Evolutionary conservation across 352 stramenopile genomes (phyloP), one percentile per base, ranked within the genome.

Genomic region (Globisporangium perplexum): DNA sequence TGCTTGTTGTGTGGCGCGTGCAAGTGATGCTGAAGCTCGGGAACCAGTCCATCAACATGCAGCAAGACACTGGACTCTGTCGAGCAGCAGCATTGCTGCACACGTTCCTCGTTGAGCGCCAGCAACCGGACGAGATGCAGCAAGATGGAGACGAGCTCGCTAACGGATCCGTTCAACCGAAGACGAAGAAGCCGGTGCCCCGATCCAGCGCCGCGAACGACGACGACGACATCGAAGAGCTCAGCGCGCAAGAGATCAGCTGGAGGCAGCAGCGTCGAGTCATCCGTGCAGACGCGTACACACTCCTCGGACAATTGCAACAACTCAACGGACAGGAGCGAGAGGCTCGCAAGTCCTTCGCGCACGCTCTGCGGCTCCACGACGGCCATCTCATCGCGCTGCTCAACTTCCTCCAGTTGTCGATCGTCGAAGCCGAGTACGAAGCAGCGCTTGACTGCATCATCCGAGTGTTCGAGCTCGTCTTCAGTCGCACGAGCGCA

Each of bases 401-500:
- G 28, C 59, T 84, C 24, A 84, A 84, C 44, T 70, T 62, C n/a
- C 52, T 80, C 2, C 70, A 81, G 57, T 47, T 80, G 14, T 65
- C 62, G 18, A 57, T 80, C 10, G 60, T 68, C 1, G 33, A 52
- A 15, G 36, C 53, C 2, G 69, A 77, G 53, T 77, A 83, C 26
- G 70, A 83, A 49, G 38, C 57, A 1, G 65, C 66, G 8, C 56
- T 83, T 3, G 63, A 75, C 30, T 57, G 53, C 5, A 65, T 74
- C 10, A 8, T 80, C 3, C 66, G 62, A 1, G 23, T 80, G 7
- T 35, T 80, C 14, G 62, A 73, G 35, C 59, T 71, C 18, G 45
- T 68, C 41, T 64, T 55, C 28, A 12, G 10, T 6, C 36, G 15
- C 26, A 14, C 11, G 4, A 53, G n/a, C 5, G 6, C 46, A 18